Evolutionary conservation across 768 basidiomycete genomes (phyloP), one percentile per base, ranked within the genome.

Genomic region (Suillus sp.): DNA sequence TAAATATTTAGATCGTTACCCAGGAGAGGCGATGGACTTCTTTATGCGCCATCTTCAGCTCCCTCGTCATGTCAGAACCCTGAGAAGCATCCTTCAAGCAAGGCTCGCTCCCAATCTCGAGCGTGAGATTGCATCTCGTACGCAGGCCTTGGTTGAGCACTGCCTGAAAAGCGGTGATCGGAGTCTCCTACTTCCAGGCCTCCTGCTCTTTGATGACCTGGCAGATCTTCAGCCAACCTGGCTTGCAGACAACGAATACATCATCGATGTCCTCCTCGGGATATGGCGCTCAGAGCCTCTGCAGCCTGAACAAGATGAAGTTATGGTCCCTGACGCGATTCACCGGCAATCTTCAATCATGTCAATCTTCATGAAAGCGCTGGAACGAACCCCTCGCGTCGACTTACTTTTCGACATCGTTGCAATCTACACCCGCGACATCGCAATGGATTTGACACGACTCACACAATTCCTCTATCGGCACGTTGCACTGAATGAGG

Each of bases 381-480:
- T 94, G 53, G 80, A 87, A 66, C 82, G 85, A 60, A 82, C 84
- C n/a, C 86, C 88, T 48, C 90, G 93, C 51, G 84, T 97, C 54
- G 93, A 96, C 69, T 78, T 99, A 8, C 78, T 99, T 11, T 97
- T 97, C 74, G 93, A 96, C 62, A 79, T 97, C 40, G 87, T 93
- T 55, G 86, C 87, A 11, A 78, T 95, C 54, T 98, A 89, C 77
- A 87, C 89, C 27, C 88, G 90, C 66, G 84, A 88, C 64, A 83
- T 92, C 11, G 88, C 92, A 5, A 86, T 95, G 74, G 96, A 99
- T 71, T 79, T 92, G 20, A 85, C 93, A 35, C 84, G 81, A 47
- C 80, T 92, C 20, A 88, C 91, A 0, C 88, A 89, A 61, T 99
- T 97, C 80, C 83, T 99, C 4, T 96, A 95, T 70, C 79, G 83